A percentile compares a stretch with the other conserved stretches of the same genome.
phyloP scores from a whole-genome alignment of 2,329 filamentous ascomycete species.

The Fusarium pininemorale region DNA sequence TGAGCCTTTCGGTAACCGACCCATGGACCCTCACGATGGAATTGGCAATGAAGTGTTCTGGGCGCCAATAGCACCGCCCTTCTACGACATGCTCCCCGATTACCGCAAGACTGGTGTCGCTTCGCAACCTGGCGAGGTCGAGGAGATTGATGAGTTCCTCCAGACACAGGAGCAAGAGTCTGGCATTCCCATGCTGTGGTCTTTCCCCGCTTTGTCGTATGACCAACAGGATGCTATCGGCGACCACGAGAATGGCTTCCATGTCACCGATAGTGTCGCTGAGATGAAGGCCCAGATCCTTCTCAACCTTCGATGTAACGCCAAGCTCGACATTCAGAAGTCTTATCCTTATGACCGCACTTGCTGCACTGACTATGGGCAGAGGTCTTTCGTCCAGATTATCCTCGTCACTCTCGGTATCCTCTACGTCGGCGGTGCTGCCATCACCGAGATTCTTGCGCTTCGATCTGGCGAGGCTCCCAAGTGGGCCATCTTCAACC shows the following conservation, averaged over 20 bases:
- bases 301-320: constrained; percentile 64
- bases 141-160: constrained; percentile 32
- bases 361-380: constrained; percentile 61
- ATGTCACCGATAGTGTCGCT: constrained; percentile 43
- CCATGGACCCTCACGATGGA: constrained; percentile 41
- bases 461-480: constrained; percentile 19
- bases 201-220: constrained; percentile 24
- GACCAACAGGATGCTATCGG: constrained; percentile 26
- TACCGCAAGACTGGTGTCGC: constrained; percentile 28
- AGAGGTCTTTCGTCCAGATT: constrained; percentile 36
- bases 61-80: constrained; percentile 38
- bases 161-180: constrained; percentile 12
- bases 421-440: constrained; percentile 25
- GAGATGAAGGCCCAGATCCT: constrained; percentile 53
- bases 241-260: constrained; percentile 39
- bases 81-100: constrained; percentile 29
- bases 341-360: constrained; percentile 58
- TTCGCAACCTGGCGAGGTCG: constrained; percentile 20
- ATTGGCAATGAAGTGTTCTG: constrained; percentile 43
- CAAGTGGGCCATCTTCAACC: constrained; percentile 26
- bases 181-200: constrained; percentile 34
- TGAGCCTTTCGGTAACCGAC: constrained; percentile 26
- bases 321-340: constrained; percentile 44
- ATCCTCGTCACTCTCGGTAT: constrained; percentile 31
- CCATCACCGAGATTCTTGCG: constrained; percentile 19